Conservation (phyloP, 345 rosid genomes). For the Lumnitzera littorea region DNA sequence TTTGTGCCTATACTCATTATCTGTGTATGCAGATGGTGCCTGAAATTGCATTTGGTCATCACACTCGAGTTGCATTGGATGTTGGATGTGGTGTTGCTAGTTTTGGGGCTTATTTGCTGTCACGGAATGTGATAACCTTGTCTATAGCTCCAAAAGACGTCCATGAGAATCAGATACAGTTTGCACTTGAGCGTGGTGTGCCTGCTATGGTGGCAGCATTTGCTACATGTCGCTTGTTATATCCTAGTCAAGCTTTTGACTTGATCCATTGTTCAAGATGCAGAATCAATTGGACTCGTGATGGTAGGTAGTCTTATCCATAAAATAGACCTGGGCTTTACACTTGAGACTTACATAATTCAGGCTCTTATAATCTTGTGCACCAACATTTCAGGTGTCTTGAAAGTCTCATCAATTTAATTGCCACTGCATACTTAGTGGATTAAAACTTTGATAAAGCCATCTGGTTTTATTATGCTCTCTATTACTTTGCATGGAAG, state of each 20-base stretch:
- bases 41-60: constrained; percentile 65
- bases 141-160: constrained; percentile 99
- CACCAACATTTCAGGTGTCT: too few species aligned
- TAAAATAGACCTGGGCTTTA: background rate
- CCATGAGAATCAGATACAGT: constrained; percentile 97
- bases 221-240: constrained; percentile 62
- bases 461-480: too few species aligned
- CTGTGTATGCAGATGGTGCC: constrained; percentile 63
- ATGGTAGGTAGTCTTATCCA: constrained; percentile 44
- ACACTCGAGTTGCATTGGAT: constrained; percentile 68
- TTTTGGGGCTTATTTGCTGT: constrained; percentile 91
- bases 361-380: too few species aligned
- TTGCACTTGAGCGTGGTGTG: constrained; percentile 98
- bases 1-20: constrained; percentile 5
- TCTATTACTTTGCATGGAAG: too few species aligned
- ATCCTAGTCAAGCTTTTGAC: constrained; percentile 98
- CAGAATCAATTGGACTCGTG: constrained; percentile 98
- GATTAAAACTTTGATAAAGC: too few species aligned
- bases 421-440: too few species aligned
- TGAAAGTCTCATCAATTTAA: too few species aligned
- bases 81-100: constrained; percentile 99
- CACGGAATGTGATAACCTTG: constrained; percentile 69
- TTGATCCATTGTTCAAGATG: constrained; percentile 96
- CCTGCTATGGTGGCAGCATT: constrained; percentile 99
- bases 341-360: too few species aligned